These are phyloP conservation scores for Dillenia turbinata DNA, from an alignment of 164 flowering plant genomes.

Conservation along the genomic window DNA sequence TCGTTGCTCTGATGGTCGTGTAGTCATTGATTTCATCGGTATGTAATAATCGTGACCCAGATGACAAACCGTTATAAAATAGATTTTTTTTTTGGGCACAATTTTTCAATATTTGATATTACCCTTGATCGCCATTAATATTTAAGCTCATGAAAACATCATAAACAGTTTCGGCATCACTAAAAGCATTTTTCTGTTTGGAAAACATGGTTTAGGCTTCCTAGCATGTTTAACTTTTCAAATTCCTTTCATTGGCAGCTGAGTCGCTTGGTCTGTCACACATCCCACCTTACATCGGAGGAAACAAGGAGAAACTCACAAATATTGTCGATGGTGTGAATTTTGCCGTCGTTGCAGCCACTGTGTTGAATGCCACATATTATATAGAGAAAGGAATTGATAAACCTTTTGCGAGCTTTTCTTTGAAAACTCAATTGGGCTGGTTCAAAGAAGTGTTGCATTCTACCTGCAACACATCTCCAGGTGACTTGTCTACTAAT, in stretches of 20 bases:
- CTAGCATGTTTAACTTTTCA: not conserved
- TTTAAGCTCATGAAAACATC: no score
- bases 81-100: no score
- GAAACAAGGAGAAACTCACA: not conserved
- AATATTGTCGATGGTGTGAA: constrained; percentile 34
- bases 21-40: constrained; percentile 33
- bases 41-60: not conserved
- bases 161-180: not conserved
- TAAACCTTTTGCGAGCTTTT: not conserved
- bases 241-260: constrained; percentile 23
- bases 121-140: no score
- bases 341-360: constrained; percentile 60
- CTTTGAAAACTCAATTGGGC: constrained; percentile 3
- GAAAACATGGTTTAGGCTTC: not conserved
- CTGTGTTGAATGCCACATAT: constrained; percentile 33
- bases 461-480: constrained; percentile 1
- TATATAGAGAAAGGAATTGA: constrained; percentile 16
- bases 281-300: constrained; percentile 35
- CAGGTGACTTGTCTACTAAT: no score
- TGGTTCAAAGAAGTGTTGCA: no score
- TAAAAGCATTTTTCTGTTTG: not conserved
- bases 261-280: constrained; percentile 31
- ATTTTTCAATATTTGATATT: no score
- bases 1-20: constrained; percentile 26
- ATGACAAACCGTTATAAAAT: no score